phyloP scores from a whole-genome alignment of 140 eudicot species.

The Ambrosia hybrid region DNA sequence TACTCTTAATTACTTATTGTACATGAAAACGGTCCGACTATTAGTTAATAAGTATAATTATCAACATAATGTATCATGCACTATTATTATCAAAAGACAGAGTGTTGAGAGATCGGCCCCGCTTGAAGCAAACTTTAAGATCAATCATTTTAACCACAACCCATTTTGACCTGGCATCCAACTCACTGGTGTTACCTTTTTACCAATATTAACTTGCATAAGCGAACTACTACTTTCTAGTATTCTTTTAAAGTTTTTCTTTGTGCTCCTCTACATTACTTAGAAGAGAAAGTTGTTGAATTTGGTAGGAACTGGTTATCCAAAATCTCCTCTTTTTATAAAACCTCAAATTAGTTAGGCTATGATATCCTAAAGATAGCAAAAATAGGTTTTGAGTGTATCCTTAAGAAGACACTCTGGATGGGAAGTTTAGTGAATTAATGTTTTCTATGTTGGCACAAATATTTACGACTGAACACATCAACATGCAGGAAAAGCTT shows the following conservation, averaged over 20 bases:
- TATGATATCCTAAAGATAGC: no score
- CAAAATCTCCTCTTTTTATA: no score
- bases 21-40: neutral
- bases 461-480: no score
- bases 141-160: neutral
- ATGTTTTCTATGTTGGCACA: no score
- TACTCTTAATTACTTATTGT: neutral
- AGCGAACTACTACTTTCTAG: slow-evolving; percentile 1
- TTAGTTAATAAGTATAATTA: neutral
- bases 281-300: neutral
- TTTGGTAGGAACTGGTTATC: no score
- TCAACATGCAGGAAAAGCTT: no score
- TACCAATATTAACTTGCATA: neutral
- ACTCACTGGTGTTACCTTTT: no score
- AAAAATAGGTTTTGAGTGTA: no score
- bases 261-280: neutral
- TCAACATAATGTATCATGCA: neutral
- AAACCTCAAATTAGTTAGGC: no score
- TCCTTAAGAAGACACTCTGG: no score
- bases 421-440: no score
- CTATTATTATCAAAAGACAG: neutral
- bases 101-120: neutral
- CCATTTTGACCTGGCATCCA: neutral
- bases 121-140: neutral
- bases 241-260: neutral